A percentile compares a stretch with the other conserved stretches of the same genome.
These are phyloP conservation scores for Naganishia antarctica DNA, from an alignment of 768 basidiomycete genomes.

Conservation along the genomic window DNA sequence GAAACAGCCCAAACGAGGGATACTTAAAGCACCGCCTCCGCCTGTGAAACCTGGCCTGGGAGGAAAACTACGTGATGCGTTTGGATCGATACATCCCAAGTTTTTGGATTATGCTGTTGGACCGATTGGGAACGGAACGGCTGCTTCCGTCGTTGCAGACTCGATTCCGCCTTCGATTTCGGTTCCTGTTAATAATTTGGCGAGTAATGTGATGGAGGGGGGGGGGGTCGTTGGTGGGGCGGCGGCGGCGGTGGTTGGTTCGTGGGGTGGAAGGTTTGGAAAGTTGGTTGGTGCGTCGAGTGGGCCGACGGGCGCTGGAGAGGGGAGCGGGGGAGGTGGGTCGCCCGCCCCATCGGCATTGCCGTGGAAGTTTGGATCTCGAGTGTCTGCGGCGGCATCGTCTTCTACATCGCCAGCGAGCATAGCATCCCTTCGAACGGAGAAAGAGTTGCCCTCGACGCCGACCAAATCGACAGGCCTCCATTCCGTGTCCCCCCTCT, in stretches of 20 bases:
- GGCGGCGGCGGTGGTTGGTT: conserved; percentile 32
- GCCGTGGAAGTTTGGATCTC: conserved; percentile 18
- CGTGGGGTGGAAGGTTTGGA: conserved; percentile 41
- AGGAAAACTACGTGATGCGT: conserved; percentile 44
- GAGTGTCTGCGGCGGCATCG: not conserved
- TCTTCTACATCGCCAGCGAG: not conserved
- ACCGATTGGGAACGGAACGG: conserved; percentile 17
- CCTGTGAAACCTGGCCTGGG: conserved; percentile 46
- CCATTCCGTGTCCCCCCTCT: not conserved
- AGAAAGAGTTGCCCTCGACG: not conserved
- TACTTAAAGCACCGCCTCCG: conserved; percentile 49
- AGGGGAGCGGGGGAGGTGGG: not conserved
- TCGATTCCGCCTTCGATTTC: conserved; percentile 4
- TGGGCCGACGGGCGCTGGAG: not conserved
- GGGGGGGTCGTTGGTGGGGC: conserved; percentile 24
- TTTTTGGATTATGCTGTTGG: conserved; percentile 33
- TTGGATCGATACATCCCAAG: conserved; percentile 35
- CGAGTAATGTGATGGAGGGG: conserved; percentile 22
- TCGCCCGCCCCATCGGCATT: not conserved
- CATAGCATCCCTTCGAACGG: not conserved
- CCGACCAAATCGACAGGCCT: conserved; percentile 1
- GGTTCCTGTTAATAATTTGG: conserved; percentile 18
- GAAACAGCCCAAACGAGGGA: conserved; percentile 44
- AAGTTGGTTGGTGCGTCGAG: conserved; percentile 34
- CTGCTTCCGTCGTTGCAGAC: conserved; percentile 11